Base-by-base conservation (phyloP, 257 asterid species). In the Salvia rosmarinus region DNA sequence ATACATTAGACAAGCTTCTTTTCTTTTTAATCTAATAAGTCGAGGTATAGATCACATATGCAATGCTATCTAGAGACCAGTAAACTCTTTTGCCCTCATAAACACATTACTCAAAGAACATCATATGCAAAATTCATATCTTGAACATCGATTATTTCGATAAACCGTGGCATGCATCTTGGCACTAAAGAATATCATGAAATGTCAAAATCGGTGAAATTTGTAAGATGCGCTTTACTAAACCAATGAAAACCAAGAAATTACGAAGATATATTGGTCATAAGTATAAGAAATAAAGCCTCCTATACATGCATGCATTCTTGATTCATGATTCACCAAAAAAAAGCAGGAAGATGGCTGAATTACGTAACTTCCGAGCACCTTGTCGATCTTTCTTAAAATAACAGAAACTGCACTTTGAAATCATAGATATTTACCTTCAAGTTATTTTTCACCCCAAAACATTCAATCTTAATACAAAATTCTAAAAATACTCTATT, bases 361-460 rank as follows among this genome's bases (percentile, higher is more conserved):
- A n/a, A n/a, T n/a, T n/a, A n/a, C n/a, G n/a, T n/a, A n/a, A n/a
- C n/a, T n/a, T n/a, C n/a, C n/a, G n/a, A n/a, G n/a, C n/a, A n/a
- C n/a, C n/a, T n/a, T n/a, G n/a, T n/a, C n/a, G n/a, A n/a, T n/a
- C n/a, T n/a, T n/a, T n/a, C n/a, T n/a, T 43, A 62, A 44, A 28
- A 34, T 14, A 20, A 50, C 44, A 56, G 25, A 49, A 30, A 67
- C 46, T 40, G 14, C 13, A 44, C 25, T 57, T 61, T 51, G 37
- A 67, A 64, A 14, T 70, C 60, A 55, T 54, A 58, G 56, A 40
- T 34, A 30, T n/a, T 70, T 82, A 90, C 97, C 98, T 73, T 85
- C 95, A 72, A 88, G 89, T 81, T n/a, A n/a, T n/a, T n/a, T n/a
- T n/a, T n/a, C n/a, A n/a, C n/a, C n/a, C n/a, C n/a, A n/a, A n/a